Base-by-base conservation (phyloP, 83 land plant genomes). In the Diphasiastrum complanatum region DNA sequence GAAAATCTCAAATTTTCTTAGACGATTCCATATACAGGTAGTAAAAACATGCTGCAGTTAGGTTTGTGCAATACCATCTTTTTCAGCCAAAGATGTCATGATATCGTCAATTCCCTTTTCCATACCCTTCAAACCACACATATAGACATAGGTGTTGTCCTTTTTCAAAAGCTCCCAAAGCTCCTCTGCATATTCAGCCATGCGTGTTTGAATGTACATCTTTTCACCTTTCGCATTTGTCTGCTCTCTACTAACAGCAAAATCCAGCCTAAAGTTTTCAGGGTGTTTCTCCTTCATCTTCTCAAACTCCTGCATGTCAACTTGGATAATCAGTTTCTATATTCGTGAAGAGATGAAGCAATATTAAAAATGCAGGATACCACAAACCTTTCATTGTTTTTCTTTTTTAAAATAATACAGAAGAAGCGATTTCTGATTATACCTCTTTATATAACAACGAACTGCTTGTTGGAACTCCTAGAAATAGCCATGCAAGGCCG, bases 51-150 rank as follows among this genome's bases (percentile, higher is more conserved):
- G n/a, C 51, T 19, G 23, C 5, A 47, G 19, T 24, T 8, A 18
- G 23, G 51, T 18, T 47, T 18, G 23, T 8, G 19, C 51, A 47
- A 24, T 79, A 82, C 99, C 99, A 53, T 89, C 96, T 66, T 48
- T 64, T 12, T 87, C 97, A 46, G 99, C 99, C 75, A 95, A 62
- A 22, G 83, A 74, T 6, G 73, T 70, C 87, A 95, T 81, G 18
- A 87, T 95, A 30, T 90, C 97, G 74, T 95, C 93, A 63, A 95
- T 95, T 19, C 99, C 99, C 72, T 84, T 86, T 80, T 86, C 93
- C 99, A 95, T 95, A 19, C 97, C 97, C 67, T 83, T 90, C 33
- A 90, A 61, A 22, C 99, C 99, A 70, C 99, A 90, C 93, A 95
- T 86, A 69, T 95, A 95, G 49, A 95, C 86, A 61, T 30, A 89